A percentile compares a stretch with the other conserved stretches of the same genome.
Evolutionary conservation across 2,329 filamentous ascomycete species (phyloP).

Genomic region (Pseudopithomyces maydicus): DNA sequence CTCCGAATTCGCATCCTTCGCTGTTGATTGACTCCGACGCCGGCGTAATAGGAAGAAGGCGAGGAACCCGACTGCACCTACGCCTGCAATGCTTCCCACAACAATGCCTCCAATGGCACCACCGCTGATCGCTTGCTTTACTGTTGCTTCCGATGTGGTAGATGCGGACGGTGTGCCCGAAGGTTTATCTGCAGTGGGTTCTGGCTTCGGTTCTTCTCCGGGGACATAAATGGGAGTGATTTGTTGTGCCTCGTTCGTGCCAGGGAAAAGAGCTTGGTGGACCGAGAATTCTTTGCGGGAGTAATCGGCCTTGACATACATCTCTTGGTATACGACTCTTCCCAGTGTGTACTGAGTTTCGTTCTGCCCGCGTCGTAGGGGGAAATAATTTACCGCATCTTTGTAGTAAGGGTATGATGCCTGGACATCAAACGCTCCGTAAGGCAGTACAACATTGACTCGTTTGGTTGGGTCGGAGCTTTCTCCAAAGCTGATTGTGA

Average conservation of each 20-base stretch:
- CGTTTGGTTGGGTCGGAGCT: conserved; percentile 29
- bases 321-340: conserved; percentile 70
- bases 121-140: background rate
- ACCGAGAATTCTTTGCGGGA: conserved; percentile 45
- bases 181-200: background rate
- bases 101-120: background rate
- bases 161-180: background rate
- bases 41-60: background rate
- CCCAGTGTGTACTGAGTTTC: conserved; percentile 65
- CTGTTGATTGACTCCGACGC: background rate
- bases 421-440: conserved; percentile 52
- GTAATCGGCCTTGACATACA: conserved; percentile 54
- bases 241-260: conserved; percentile 8
- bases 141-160: background rate
- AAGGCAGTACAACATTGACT: conserved; percentile 49
- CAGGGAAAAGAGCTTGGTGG: conserved; percentile 15
- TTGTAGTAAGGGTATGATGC: conserved; percentile 59
- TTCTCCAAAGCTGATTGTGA: conserved; percentile 38
- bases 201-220: background rate
- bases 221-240: conserved; percentile 6
- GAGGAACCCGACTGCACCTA: background rate
- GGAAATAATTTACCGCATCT: conserved; percentile 69
- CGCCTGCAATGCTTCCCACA: background rate
- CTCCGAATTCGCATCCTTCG: background rate
- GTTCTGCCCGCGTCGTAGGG: conserved; percentile 61